phyloP scores from a whole-genome alignment of 176 grass and related monocot species.

The Triticum urartu region DNA sequence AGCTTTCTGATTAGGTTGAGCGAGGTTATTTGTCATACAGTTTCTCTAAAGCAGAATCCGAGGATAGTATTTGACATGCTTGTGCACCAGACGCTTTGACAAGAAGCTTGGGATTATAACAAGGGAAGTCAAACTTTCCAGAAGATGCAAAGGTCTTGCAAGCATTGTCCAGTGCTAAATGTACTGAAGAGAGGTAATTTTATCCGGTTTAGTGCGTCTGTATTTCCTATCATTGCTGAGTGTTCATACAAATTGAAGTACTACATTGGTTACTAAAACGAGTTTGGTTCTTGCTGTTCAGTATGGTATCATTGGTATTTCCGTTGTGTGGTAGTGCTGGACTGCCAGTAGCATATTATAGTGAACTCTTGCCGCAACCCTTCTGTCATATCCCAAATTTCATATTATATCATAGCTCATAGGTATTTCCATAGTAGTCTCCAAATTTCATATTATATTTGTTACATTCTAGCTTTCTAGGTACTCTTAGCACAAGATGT shows the following conservation, averaged over 20 bases:
- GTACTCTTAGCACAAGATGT: neutral
- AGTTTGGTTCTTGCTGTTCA: neutral
- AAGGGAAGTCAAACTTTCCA: neutral
- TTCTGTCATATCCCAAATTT: neutral
- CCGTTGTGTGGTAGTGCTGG: neutral
- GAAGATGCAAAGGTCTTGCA: neutral
- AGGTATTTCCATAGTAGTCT: neutral
- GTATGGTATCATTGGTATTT: neutral
- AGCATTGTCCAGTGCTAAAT: neutral
- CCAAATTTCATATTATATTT: neutral
- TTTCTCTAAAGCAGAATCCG: neutral
- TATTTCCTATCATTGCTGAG: neutral
- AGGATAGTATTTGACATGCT: slow-evolving; percentile 7
- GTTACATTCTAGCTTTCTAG: neutral
- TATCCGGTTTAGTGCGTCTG: neutral
- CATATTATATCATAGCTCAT: neutral
- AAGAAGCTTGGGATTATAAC: neutral
- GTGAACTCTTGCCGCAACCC: neutral
- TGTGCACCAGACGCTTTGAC: neutral
- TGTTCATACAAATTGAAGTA: slow-evolving; percentile 18
- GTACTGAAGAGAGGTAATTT: slow-evolving; percentile 2
- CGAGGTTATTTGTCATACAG: slow-evolving; percentile 11
- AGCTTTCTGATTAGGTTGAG: slow-evolving; percentile 1
- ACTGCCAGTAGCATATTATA: neutral
- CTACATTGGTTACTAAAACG: neutral